These are phyloP conservation scores for Dalbergia oliveri DNA, from an alignment of 306 rosid genomes.

Conservation along the genomic window DNA sequence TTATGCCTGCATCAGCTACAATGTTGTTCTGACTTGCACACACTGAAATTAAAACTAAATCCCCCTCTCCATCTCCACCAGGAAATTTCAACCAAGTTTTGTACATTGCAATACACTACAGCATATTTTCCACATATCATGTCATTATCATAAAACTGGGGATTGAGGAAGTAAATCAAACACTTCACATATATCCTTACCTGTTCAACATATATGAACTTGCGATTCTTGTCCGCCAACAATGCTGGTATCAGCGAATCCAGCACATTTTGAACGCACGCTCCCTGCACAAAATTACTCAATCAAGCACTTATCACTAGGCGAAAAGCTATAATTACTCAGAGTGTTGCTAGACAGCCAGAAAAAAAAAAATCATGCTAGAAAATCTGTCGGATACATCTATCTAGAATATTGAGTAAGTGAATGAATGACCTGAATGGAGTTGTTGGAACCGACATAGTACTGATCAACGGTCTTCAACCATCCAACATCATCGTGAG, in stretches of 20 bases:
- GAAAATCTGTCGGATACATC: too few relatives aligned
- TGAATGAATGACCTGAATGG: constrained; percentile 64
- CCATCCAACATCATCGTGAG: constrained; percentile 91
- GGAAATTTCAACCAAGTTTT: not conserved
- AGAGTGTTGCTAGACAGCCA: not conserved
- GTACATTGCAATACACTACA: not conserved
- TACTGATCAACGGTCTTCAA: constrained; percentile 88
- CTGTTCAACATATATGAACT: constrained; percentile 86
- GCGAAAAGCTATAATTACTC: too few relatives aligned
- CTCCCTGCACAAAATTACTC: constrained; percentile 54
- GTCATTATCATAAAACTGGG: not conserved
- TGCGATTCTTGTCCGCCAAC: constrained; percentile 81
- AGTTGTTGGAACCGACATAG: constrained; percentile 83
- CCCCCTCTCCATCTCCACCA: not conserved
- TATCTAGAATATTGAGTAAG: not conserved
- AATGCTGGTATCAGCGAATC: constrained; percentile 73
- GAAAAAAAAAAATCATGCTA: too few relatives aligned
- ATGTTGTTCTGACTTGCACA: too few relatives aligned
- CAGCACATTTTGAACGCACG: constrained; percentile 85
- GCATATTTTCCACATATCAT: not conserved
- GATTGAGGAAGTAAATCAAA: not conserved
- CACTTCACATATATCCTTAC: constrained; percentile 42
- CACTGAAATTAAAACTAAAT: too few relatives aligned
- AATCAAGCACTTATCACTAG: not conserved
- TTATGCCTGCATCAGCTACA: not conserved